Conservation (phyloP, 2,329 filamentous ascomycete species). For the Cladophialophora bantiana region DNA sequence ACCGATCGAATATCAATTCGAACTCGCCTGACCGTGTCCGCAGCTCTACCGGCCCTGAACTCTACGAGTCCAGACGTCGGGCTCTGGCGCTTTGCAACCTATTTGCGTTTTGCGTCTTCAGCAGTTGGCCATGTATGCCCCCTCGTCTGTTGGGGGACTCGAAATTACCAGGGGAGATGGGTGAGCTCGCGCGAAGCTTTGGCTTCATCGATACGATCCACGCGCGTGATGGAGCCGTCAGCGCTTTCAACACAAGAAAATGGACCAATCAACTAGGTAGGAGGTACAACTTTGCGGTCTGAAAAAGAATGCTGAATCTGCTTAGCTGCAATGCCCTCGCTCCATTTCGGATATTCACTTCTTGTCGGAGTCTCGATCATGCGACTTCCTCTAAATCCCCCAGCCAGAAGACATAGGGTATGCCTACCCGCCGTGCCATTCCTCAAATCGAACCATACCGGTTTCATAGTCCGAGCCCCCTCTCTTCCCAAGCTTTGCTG, state of each 20-base stretch:
- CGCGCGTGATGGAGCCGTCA: constrained; percentile 57
- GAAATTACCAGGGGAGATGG: constrained; percentile 62
- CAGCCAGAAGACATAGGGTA: constrained; percentile 54
- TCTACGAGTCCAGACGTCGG: constrained; percentile 62
- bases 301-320: constrained; percentile 47
- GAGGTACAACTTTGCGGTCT: neutral
- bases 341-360: constrained; percentile 54
- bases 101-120: constrained; percentile 58
- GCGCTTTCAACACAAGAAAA: constrained; percentile 51
- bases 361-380: constrained; percentile 58
- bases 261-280: constrained; percentile 34
- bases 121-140: constrained; percentile 57
- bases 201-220: constrained; percentile 66
- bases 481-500: constrained; percentile 61
- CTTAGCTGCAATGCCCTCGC: constrained; percentile 56
- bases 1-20: constrained; percentile 44
- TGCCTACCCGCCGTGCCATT: neutral
- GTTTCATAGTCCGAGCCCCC: constrained; percentile 47
- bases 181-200: constrained; percentile 64
- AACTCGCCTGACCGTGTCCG: neutral
- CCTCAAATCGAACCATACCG: neutral
- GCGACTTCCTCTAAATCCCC: constrained; percentile 65
- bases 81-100: constrained; percentile 58
- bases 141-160: constrained; percentile 60
- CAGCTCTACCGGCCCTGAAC: constrained; percentile 49